These are phyloP conservation scores for Nitzschia putrida DNA, from an alignment of 108 stramenopile species.

Conservation along the genomic window DNA sequence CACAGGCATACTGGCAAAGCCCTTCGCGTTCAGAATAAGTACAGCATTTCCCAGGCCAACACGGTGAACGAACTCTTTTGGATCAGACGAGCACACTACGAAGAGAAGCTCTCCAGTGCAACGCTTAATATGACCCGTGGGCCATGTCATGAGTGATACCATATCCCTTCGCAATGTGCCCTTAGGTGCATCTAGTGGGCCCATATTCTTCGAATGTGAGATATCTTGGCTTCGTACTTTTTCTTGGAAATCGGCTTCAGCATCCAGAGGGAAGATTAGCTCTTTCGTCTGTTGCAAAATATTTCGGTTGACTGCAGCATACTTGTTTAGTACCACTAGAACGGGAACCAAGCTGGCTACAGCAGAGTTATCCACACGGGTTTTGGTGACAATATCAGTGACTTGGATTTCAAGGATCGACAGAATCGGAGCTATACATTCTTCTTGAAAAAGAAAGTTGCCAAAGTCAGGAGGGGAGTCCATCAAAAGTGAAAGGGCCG, in stretches of 20 bases:
- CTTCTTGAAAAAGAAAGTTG: slow-evolving; percentile 22
- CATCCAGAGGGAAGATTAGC: slow-evolving; percentile 65
- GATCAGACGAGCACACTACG: slow-evolving; percentile 71
- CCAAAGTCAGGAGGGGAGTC: slow-evolving; percentile 53
- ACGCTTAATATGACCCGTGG: slow-evolving; percentile 74
- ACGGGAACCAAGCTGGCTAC: slow-evolving; percentile 61
- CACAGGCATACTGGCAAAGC: slow-evolving; percentile 62
- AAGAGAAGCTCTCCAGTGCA: slow-evolving; percentile 77
- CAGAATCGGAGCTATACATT: slow-evolving; percentile 13
- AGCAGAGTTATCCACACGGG: slow-evolving; percentile 53
- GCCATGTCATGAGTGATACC: slow-evolving; percentile 75
- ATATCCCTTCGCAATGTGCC: slow-evolving; percentile 72
- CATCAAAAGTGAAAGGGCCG: slow-evolving; percentile 61
- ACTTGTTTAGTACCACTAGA: slow-evolving; percentile 59
- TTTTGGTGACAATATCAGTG: slow-evolving; percentile 48
- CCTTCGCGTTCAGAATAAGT: slow-evolving; percentile 71
- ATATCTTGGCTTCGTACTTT: slow-evolving; percentile 14
- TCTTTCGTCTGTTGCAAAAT: slow-evolving; percentile 43
- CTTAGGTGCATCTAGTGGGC: slow-evolving; percentile 76
- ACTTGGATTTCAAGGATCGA: slow-evolving; percentile 55
- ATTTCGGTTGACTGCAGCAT: slow-evolving; percentile 36
- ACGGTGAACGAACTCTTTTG: slow-evolving; percentile 67
- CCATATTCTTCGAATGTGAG: slow-evolving; percentile 56
- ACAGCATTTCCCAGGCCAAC: slow-evolving; percentile 86
- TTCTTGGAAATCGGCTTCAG: slow-evolving; percentile 28